phyloP scores from a whole-genome alignment of 1,284 basidiomycete species.

The Ustilago curta region DNA sequence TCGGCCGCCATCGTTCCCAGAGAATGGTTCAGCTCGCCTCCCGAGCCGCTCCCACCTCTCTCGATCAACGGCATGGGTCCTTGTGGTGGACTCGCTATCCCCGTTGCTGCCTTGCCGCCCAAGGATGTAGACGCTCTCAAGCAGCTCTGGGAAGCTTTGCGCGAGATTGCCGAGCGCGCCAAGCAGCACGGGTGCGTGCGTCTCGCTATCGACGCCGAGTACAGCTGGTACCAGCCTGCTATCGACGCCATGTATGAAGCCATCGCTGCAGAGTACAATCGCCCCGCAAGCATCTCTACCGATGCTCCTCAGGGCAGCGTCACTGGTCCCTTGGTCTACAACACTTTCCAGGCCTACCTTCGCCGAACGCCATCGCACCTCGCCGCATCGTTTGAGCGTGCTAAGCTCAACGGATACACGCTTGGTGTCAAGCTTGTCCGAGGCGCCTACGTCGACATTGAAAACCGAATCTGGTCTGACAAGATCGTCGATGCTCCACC shows the following conservation, averaged over 20 bases:
- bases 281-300: slow-evolving; percentile 17
- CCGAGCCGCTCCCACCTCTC: slow-evolving; percentile 51
- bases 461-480: slow-evolving; percentile 71
- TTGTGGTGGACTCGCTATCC: slow-evolving; percentile 57
- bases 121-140: slow-evolving; percentile 55
- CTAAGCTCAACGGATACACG: slow-evolving; percentile 78
- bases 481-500: slow-evolving; percentile 58
- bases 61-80: slow-evolving; percentile 49
- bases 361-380: slow-evolving; percentile 78
- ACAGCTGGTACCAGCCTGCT: slow-evolving; percentile 63
- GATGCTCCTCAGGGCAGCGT: slow-evolving; percentile 26
- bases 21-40: slow-evolving; percentile 59
- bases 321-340: slow-evolving; percentile 59
- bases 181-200: slow-evolving; percentile 56
- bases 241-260: slow-evolving; percentile 65
- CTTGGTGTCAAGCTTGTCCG: slow-evolving; percentile 94
- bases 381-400: slow-evolving; percentile 77
- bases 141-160: slow-evolving; percentile 56
- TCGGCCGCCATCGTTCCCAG: slow-evolving; percentile 58
- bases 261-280: slow-evolving; percentile 60
- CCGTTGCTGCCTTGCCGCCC: slow-evolving; percentile 48
- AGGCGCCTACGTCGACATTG: slow-evolving; percentile 89
- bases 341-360: slow-evolving; percentile 63
- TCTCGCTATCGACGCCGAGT: slow-evolving; percentile 62
- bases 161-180: slow-evolving; percentile 48